phyloP scores from a whole-genome alignment of 2,329 filamentous ascomycete genomes.

The Cladophialophora bantiana region DNA sequence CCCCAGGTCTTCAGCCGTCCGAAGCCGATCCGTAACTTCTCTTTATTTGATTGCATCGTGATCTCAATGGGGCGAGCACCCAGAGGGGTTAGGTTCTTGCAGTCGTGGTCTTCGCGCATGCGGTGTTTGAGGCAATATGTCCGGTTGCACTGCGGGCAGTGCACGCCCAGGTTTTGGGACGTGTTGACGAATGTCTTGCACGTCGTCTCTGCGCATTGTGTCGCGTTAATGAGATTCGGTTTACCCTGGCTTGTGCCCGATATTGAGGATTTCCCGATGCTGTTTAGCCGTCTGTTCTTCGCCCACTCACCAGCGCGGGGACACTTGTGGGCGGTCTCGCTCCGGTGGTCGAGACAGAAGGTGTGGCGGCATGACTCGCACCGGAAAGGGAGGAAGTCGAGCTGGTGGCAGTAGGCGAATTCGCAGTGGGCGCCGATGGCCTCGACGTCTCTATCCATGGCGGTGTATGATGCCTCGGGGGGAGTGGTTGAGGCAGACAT shows the following conservation, averaged over 20 bases:
- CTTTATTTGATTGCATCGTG: slow-evolving; percentile 44
- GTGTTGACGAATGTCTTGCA: slow-evolving; percentile 64
- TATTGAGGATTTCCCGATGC: slow-evolving; percentile 37
- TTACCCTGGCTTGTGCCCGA: slow-evolving; percentile 50
- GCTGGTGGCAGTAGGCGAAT: slow-evolving; percentile 86
- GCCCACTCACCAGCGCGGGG: slow-evolving; percentile 68
- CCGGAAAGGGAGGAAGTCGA: slow-evolving; percentile 94
- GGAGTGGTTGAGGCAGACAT: slow-evolving; percentile 36
- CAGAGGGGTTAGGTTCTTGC: slow-evolving; percentile 72
- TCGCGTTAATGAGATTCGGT: slow-evolving; percentile 63
- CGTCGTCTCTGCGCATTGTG: slow-evolving; percentile 56
- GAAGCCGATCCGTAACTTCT: slow-evolving; percentile 76
- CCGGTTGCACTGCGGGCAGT: slow-evolving; percentile 57
- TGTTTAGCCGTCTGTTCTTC: slow-evolving; percentile 52
- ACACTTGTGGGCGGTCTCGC: slow-evolving; percentile 79
- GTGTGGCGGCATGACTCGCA: slow-evolving; percentile 86
- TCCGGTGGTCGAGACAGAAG: slow-evolving; percentile 93
- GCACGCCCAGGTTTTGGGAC: slow-evolving; percentile 57
- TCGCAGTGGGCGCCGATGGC: slow-evolving; percentile 92
- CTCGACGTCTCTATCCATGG: slow-evolving; percentile 67
- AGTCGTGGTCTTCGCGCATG: slow-evolving; percentile 76
- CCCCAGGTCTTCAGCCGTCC: slow-evolving; percentile 82
- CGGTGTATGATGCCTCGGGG: slow-evolving; percentile 36
- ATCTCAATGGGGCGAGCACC: slow-evolving; percentile 54
- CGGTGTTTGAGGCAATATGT: slow-evolving; percentile 61